Base-by-base conservation (phyloP, 352 stramenopile species). In the Globisporangium rhizosaccharum region DNA sequence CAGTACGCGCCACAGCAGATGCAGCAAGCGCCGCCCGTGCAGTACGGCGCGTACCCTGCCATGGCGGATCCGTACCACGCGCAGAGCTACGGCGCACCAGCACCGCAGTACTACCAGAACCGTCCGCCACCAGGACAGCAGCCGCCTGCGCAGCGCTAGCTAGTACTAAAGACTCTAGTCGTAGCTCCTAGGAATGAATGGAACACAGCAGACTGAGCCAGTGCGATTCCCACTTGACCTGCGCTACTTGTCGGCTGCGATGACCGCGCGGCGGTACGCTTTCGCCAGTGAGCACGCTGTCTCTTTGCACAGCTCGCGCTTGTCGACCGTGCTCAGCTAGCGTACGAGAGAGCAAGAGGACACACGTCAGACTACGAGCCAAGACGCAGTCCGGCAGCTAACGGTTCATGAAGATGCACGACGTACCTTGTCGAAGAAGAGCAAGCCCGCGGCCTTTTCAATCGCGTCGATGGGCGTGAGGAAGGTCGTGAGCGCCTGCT, bases 341-440 rank as follows among this genome's bases (percentile, higher is more conserved):
- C n/a, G 49, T 2, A 41, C 7, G 41, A 8, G 41, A 51, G 5
- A 53, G 11, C 44, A 8, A 48, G 7, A 48, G 7, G 25, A 4
- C 12, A 30, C 30, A 53, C 17, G 9, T n/a, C 39, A 45, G 12
- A 9, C 9, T 9, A 45, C 39, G 39, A 45, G 17, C 39, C 11
- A 45, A 3, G 39, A 45, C 39, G 2, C 39, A 14, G 12, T 45
- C 3, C 2, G 17, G 2, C 17, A 45, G 2, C 12, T 23, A 23
- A 23, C 23, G 23, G 23, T 23, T n/a, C 20, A 63, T 23, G n/a
- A n/a, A 20, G 20, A 37, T 15, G 48, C 11, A 41, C 23, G 49
- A 41, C 26, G 49, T 52, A 91, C 81, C 69, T 92, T 87, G 55
- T 97, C 79, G 67, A 98, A 98, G 65, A 98, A 98, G 56, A 97